Base-by-base conservation (phyloP, 2,329 filamentous ascomycete genomes). In the Arthroderma sp. region DNA sequence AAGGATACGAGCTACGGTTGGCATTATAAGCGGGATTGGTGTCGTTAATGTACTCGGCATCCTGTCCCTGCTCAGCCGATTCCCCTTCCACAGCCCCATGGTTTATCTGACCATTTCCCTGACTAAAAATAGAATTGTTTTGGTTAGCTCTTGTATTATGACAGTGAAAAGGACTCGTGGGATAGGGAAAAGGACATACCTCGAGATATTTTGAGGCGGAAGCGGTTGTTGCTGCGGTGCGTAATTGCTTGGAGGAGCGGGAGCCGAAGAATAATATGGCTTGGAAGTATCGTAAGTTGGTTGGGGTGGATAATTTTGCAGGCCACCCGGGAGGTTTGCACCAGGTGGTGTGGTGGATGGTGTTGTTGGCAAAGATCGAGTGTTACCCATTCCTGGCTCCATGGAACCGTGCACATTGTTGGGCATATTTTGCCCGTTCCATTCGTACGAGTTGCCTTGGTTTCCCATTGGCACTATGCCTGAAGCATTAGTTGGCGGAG, bases 401-500 rank as follows among this genome's bases (percentile, higher is more conserved):
- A 94, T 85, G 53, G 72, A 68, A 57, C 73, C 71, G 57, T 80
- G 78, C 40, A 74, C 67, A 15, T 61, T 63, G n/a, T 74, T 73
- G 49, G 68, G 73, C 71, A 85, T 81, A 50, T 74, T 74, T 57
- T 75, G 74, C 47, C 67, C 65, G 63, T 76, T 73, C 85, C 88
- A 95, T 59, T 88, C 82, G 61, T 89, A 94, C 36, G 75, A 82
- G 53, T 66, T 74, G 31, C 85, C 83, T 34, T 83, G 80, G 52
- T 75, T 75, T 38, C 80, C 79, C 73, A 94, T 85, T 49, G 75
- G 68, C 67, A 80, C 86, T 38, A 93, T 78, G 63, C 86, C 85
- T 0, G 87, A 91, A n/a, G 87, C 84, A 61, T 85, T 95, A 0
- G 88, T 85, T 1, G 89, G 88, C 32, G 89, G 89, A 3, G 89